phyloP scores from a whole-genome alignment of 768 basidiomycete genomes.

The Leccinum variicolor region DNA sequence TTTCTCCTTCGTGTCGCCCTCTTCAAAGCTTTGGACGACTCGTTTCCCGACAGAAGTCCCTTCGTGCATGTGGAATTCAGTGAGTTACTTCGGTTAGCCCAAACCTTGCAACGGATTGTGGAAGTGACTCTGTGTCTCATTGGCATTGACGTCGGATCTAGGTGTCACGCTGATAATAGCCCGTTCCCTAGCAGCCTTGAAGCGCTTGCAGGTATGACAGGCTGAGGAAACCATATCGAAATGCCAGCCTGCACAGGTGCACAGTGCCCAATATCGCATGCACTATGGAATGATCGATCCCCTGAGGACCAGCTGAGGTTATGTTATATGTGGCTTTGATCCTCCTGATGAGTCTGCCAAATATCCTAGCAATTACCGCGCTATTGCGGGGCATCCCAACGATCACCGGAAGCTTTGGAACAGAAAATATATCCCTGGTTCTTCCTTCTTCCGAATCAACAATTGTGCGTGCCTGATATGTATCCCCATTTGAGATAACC shows the following conservation, averaged over 20 bases:
- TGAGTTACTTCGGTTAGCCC: background rate
- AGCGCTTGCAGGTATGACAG: background rate
- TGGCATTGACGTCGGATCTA: background rate
- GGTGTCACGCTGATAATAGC: background rate
- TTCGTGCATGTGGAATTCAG: background rate
- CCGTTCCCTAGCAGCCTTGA: background rate
- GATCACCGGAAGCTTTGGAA: background rate
- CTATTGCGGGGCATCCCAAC: background rate
- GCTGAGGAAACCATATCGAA: background rate
- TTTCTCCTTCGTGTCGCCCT: background rate
- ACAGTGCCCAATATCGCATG: background rate
- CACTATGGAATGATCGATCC: background rate
- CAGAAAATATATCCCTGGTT: background rate
- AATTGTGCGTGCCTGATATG: background rate
- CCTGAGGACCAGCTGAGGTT: no score
- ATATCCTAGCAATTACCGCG: background rate
- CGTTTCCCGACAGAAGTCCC: background rate
- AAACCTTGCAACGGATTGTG: background rate
- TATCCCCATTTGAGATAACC: background rate
- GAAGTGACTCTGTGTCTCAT: background rate
- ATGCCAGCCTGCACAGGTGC: background rate
- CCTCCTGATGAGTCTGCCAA: background rate
- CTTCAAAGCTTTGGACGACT: background rate
- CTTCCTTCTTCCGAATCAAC: background rate
- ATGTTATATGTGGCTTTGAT: background rate